These are phyloP conservation scores for Hylodesmum podocarpum DNA, from an alignment of 306 rosid species.

Conservation along the genomic window DNA sequence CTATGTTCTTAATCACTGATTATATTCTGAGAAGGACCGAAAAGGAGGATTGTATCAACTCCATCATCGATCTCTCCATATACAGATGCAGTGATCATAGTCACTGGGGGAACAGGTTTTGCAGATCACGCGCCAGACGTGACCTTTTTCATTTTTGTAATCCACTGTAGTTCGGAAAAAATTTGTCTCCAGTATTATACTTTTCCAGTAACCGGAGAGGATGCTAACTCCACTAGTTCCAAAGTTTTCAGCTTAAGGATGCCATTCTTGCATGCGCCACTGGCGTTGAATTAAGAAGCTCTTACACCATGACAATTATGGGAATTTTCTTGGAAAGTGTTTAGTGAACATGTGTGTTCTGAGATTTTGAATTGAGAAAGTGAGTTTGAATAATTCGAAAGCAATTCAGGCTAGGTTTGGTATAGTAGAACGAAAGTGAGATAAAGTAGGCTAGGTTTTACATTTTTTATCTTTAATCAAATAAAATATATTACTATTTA, in stretches of 20 bases:
- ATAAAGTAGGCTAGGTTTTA: too few relatives aligned
- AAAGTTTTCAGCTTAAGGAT: not conserved
- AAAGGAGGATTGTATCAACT: not conserved
- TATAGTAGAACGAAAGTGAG: not conserved
- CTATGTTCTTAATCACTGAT: not conserved
- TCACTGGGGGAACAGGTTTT: not conserved
- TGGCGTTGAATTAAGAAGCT: not conserved
- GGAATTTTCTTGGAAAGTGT: not conserved
- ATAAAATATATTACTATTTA: not conserved
- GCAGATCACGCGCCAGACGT: not conserved
- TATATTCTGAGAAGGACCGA: not conserved
- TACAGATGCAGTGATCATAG: not conserved
- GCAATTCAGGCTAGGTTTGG: not conserved
- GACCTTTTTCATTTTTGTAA: not conserved
- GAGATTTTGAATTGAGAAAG: not conserved
- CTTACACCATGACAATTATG: not conserved
- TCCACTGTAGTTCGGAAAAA: not conserved
- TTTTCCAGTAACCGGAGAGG: too few relatives aligned
- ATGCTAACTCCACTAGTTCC: too few relatives aligned
- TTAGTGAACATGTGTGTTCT: not conserved
- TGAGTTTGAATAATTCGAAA: not conserved
- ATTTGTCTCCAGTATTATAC: too few relatives aligned
- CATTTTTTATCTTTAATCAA: not conserved
- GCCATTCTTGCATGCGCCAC: not conserved
- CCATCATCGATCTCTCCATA: not conserved